Evolutionary conservation across 768 basidiomycete genomes (phyloP).

Genomic region (Filobasidium wieringae): DNA sequence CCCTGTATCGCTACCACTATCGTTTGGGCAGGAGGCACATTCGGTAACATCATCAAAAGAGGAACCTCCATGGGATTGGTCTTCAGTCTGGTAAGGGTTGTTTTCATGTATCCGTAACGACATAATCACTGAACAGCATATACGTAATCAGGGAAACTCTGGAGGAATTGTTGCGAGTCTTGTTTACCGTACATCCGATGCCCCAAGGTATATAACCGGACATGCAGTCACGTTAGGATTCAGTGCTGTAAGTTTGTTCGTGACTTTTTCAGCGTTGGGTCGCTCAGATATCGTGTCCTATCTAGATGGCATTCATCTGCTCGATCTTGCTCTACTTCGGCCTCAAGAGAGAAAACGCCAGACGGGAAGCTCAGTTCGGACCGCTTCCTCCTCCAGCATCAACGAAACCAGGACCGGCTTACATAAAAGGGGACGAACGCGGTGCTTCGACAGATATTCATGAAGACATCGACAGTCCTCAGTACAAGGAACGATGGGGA

Average conservation of each 20-base stretch:
- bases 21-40: constrained; percentile 35
- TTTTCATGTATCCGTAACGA: neutral
- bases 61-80: constrained; percentile 35
- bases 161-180: constrained; percentile 37
- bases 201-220: constrained; percentile 29
- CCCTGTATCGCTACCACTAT: constrained; percentile 39
- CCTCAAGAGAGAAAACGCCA: constrained; percentile 36
- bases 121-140: neutral
- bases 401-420: neutral
- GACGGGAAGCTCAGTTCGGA: constrained; percentile 38
- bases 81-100: constrained; percentile 23
- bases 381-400: neutral
- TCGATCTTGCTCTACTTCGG: constrained; percentile 30
- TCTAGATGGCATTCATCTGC: constrained; percentile 24
- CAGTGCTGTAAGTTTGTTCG: constrained; percentile 6
- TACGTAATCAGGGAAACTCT: constrained; percentile 20
- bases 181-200: constrained; percentile 31
- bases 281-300: neutral
- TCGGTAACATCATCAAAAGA: constrained; percentile 28
- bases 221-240: constrained; percentile 37
- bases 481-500: constrained; percentile 25
- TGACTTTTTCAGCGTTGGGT: neutral
- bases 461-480: constrained; percentile 20
- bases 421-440: neutral
- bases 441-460: constrained; percentile 17